A percentile compares a stretch with the other conserved stretches of the same genome.
phyloP scores from a whole-genome alignment of 1,139 yeast species.

The Taphrina betulina region DNA sequence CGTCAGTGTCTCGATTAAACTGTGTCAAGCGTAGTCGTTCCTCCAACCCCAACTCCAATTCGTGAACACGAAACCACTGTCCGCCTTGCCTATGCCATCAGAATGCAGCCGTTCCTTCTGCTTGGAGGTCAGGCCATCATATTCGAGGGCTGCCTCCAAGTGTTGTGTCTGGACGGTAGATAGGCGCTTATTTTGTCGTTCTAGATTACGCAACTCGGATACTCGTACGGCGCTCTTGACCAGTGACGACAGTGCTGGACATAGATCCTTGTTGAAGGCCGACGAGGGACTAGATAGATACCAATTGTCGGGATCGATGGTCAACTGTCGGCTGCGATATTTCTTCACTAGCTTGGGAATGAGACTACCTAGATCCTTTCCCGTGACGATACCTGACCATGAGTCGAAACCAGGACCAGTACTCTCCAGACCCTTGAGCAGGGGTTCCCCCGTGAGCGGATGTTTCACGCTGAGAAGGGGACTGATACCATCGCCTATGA shows the following conservation, averaged over 20 bases:
- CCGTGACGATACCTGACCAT: constrained; percentile 23
- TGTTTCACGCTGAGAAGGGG: constrained; percentile 17
- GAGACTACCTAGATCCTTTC: constrained; percentile 14
- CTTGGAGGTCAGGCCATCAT: constrained; percentile 20
- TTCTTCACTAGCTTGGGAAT: constrained; percentile 13
- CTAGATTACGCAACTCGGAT: constrained; percentile 9
- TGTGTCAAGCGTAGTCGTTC: constrained; percentile 15
- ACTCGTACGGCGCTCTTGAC: constrained; percentile 20
- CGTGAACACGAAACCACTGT: constrained; percentile 20
- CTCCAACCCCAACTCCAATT: constrained; percentile 33
- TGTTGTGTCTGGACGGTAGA: constrained; percentile 19
- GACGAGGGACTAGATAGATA: constrained; percentile 23
- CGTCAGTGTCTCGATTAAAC: too few relatives aligned
- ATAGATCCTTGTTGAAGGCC: constrained; percentile 9
- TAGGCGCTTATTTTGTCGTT: constrained; percentile 9
- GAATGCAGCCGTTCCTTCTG: constrained; percentile 27
- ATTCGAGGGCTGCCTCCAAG: constrained; percentile 15
- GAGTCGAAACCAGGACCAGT: constrained; percentile 28
- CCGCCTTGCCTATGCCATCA: constrained; percentile 26
- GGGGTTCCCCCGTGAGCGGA: constrained; percentile 21
- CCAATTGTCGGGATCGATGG: constrained; percentile 20
- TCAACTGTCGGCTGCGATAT: constrained; percentile 5
- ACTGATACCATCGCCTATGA: constrained; percentile 23
- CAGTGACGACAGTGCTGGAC: constrained; percentile 15
- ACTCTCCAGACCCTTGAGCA: constrained; percentile 7